Evolutionary conservation across 164 flowering plant genomes (phyloP).

Genomic region (Nymphaea thermarum): DNA sequence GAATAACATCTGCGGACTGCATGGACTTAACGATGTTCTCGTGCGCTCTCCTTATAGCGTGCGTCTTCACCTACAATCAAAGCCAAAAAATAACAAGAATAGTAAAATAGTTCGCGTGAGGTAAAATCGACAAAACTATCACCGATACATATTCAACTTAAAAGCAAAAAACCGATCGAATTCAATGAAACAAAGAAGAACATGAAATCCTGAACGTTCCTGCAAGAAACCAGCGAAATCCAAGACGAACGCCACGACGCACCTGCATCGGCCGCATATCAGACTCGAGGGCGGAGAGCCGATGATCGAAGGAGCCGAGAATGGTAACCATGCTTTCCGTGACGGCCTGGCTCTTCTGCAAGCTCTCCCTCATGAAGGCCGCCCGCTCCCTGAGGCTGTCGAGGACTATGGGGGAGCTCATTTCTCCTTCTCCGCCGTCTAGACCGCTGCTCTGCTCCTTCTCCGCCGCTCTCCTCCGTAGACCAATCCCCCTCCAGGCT

Average conservation of each 20-base stretch:
- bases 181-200: not conserved
- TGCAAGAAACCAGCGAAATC: not conserved
- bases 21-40: constrained; percentile 89
- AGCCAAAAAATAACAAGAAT: not conserved
- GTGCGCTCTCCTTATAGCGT: constrained; percentile 76
- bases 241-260: not conserved
- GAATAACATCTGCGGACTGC: constrained; percentile 80
- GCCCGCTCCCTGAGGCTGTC: constrained; percentile 52
- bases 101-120: not conserved
- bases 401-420: constrained; percentile 45
- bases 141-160: not conserved
- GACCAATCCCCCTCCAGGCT: not conserved
- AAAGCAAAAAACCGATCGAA: not conserved
- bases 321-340: constrained; percentile 79
- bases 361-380: constrained; percentile 51
- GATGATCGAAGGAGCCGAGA: constrained; percentile 90
- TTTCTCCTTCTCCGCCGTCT: constrained; percentile 1
- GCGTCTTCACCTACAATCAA: constrained; percentile 56
- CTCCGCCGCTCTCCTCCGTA: not conserved
- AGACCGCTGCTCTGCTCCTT: not conserved
- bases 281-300: constrained; percentile 93
- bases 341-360: constrained; percentile 76
- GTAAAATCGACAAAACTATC: not conserved
- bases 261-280: constrained; percentile 99
- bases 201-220: not conserved